These are phyloP conservation scores for Globisporangium abappressorium DNA, from an alignment of 352 stramenopile species.

Conservation along the genomic window DNA sequence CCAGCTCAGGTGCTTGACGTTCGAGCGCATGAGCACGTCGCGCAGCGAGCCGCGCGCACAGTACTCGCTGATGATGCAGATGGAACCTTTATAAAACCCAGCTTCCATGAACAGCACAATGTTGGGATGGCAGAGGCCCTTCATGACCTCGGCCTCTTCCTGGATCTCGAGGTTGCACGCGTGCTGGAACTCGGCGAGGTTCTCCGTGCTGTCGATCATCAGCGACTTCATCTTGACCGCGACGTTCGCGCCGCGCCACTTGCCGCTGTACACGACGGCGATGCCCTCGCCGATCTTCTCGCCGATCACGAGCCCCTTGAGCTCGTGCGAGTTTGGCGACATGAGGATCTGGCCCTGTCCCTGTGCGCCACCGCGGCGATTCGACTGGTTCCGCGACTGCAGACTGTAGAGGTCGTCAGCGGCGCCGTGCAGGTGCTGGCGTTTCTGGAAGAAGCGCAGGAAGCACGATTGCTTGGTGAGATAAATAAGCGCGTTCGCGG, in stretches of 20 bases:
- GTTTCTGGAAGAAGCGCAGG: conserved; percentile 50
- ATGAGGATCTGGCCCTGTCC: conserved; percentile 32
- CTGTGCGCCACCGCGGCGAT: not conserved
- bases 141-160: conserved; percentile 79
- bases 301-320: conserved; percentile 78
- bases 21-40: conserved; percentile 87
- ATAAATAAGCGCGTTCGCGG: conserved; percentile 73
- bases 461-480: conserved; percentile 64
- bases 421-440: conserved; percentile 15
- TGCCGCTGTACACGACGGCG: conserved; percentile 93
- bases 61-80: conserved; percentile 96
- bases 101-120: conserved; percentile 89
- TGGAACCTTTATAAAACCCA: conserved; percentile 79
- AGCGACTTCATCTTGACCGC: conserved; percentile 93
- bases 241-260: conserved; percentile 94
- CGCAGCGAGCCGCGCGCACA: conserved; percentile 93
- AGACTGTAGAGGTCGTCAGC: conserved; percentile 26
- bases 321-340: conserved; percentile 62
- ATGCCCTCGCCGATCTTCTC: conserved; percentile 85
- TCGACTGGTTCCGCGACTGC: conserved; percentile 16
- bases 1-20: conserved; percentile 74
- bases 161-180: conserved; percentile 86
- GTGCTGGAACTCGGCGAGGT: conserved; percentile 73
- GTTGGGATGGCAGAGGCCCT: conserved; percentile 76
- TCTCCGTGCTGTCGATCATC: conserved; percentile 58